Conservation (phyloP, 345 rosid genomes). For the Litchi chinensis region DNA sequence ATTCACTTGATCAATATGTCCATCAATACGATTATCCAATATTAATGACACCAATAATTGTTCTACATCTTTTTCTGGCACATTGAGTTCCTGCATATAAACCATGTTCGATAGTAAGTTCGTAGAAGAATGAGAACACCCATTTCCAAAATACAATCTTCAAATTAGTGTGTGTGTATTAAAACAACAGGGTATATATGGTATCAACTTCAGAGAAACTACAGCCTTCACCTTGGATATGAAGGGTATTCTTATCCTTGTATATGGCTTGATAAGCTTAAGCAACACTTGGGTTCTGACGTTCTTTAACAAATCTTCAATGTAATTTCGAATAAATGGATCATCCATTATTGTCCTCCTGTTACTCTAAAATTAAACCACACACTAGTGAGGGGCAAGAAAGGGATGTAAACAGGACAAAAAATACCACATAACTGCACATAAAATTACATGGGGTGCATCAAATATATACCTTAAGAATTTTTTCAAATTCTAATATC, state of each 20-base stretch:
- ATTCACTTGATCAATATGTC: constrained; percentile 98
- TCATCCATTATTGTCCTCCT: constrained; percentile 97
- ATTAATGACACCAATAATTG: constrained; percentile 88
- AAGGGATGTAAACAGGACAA: background rate
- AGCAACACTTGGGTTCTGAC: constrained; percentile 97
- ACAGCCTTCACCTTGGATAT: constrained; percentile 64
- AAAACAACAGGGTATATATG: background rate
- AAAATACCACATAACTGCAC: background rate
- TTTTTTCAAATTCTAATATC: constrained; percentile 94
- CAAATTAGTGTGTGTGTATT: background rate
- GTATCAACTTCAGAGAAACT: background rate
- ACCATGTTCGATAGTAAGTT: constrained; percentile 2
- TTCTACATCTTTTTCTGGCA: constrained; percentile 92
- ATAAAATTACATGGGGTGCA: background rate
- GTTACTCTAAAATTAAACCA: constrained; percentile 60
- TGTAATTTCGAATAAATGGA: constrained; percentile 91
- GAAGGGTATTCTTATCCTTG: constrained; percentile 90
- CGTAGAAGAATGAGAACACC: background rate
- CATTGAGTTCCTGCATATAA: constrained; percentile 75
- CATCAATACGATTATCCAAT: constrained; percentile 88
- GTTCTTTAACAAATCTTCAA: constrained; percentile 95
- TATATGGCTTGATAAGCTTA: constrained; percentile 96
- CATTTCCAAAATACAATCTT: background rate
- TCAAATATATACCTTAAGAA: constrained; percentile 75
- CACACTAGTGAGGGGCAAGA: constrained; percentile 12